Percentiles rank a stretch among this genome's conserved stretches.
Evolutionary conservation across 2,329 filamentous ascomycete genomes (phyloP).

Genomic region (Arthrobotrys iridis): DNA sequence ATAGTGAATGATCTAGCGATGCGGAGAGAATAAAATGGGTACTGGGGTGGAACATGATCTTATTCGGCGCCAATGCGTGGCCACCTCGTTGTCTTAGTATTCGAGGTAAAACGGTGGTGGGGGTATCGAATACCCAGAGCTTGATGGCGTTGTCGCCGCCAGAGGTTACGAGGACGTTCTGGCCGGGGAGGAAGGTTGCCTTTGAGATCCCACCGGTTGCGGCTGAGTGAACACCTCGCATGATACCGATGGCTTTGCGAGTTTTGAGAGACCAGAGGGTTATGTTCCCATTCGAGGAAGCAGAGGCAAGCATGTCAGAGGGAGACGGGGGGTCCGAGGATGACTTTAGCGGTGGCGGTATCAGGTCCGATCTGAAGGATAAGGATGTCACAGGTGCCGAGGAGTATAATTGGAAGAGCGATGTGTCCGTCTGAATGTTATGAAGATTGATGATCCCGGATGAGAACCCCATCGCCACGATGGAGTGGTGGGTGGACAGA

Average conservation of each 20-base stretch:
- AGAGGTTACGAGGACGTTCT: conserved; percentile 88
- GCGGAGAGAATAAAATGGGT: conserved; percentile 76
- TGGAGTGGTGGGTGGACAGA: conserved; percentile 81
- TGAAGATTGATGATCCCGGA: conserved; percentile 81
- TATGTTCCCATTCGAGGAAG: conserved; percentile 80
- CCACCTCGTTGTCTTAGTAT: conserved; percentile 86
- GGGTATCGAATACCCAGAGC: conserved; percentile 73
- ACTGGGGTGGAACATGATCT: conserved; percentile 84
- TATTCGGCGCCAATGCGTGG: conserved; percentile 85
- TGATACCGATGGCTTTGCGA: conserved; percentile 83
- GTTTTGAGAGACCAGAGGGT: conserved; percentile 96
- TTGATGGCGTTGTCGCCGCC: conserved; percentile 93
- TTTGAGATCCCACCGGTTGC: conserved; percentile 83
- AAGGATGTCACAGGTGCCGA: conserved; percentile 74
- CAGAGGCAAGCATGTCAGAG: conserved; percentile 81
- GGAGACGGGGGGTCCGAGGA: conserved; percentile 47
- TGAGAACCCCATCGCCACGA: conserved; percentile 88
- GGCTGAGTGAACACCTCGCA: conserved; percentile 87
- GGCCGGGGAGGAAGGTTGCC: conserved; percentile 86
- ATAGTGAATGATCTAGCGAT: conserved; percentile 87
- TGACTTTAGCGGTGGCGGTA: conserved; percentile 43
- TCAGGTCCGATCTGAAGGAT: conserved; percentile 81
- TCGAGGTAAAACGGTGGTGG: conserved; percentile 85
- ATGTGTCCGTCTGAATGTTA: conserved; percentile 81
- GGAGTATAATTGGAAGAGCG: conserved; percentile 72